These are phyloP conservation scores for Eucalyptus globulus DNA, from an alignment of 345 rosid genomes.

Conservation along the genomic window DNA sequence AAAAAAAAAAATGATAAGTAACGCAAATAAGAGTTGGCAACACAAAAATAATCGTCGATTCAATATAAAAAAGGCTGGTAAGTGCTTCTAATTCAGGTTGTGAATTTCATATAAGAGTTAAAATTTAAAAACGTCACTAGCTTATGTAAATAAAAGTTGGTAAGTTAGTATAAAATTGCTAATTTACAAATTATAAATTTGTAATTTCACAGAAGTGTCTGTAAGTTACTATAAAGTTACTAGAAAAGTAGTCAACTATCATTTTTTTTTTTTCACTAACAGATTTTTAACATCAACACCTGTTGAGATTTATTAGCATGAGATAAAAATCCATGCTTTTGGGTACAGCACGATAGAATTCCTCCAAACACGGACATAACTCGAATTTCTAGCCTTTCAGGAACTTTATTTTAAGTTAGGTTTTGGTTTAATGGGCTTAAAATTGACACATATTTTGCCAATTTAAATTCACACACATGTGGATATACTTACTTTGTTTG, in stretches of 20 bases:
- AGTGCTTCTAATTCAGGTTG: neutral
- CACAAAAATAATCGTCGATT: neutral
- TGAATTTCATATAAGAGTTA: neutral
- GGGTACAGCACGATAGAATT: too few species aligned
- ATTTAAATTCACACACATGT: neutral
- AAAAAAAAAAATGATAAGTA: neutral
- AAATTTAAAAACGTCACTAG: neutral
- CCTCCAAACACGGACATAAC: neutral
- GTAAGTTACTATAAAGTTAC: neutral
- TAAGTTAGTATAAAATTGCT: neutral
- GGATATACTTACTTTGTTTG: neutral
- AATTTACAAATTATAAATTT: neutral
- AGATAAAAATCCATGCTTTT: neutral
- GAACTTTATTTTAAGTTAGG: neutral
- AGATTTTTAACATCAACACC: neutral
- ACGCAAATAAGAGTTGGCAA: neutral
- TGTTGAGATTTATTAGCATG: neutral
- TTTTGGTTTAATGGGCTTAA: neutral
- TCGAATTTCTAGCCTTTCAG: neutral
- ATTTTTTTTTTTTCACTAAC: neutral
- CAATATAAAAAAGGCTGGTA: neutral
- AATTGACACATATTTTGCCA: neutral
- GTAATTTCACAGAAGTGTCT: neutral
- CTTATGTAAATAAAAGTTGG: neutral
- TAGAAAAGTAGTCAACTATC: neutral